Conservation (phyloP, 805 yeast genomes). For the Wickerhamiella galacta region DNA sequence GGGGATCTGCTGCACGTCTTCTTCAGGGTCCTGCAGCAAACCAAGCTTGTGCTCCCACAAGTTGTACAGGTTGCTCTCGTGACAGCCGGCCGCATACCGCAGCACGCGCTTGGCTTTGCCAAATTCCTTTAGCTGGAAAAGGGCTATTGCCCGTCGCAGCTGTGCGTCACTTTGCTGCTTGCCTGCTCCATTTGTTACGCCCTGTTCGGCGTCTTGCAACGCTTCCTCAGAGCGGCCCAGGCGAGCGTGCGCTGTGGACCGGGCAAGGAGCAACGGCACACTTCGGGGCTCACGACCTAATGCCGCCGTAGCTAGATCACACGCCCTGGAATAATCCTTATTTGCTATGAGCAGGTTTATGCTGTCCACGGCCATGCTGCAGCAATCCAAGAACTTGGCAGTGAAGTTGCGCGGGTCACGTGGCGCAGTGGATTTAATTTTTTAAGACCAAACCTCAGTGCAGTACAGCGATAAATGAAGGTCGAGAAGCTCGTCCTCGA, state of each 20-base stretch:
- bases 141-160: conserved; percentile 20
- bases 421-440: no score
- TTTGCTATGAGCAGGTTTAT: no score
- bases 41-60: conserved; percentile 13
- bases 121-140: conserved; percentile 11
- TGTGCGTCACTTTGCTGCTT: conserved; percentile 16
- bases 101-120: conserved; percentile 17
- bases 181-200: conserved; percentile 7
- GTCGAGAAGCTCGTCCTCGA: conserved; percentile 55
- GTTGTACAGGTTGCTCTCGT: conserved; percentile 8
- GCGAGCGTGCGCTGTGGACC: conserved; percentile 12
- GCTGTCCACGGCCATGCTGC: no score
- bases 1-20: conserved; percentile 7
- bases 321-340: no score
- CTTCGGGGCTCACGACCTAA: conserved; percentile 6
- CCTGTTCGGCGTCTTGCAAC: conserved; percentile 16
- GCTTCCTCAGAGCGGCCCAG: conserved; percentile 8
- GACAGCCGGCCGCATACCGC: conserved; percentile 12
- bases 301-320: conserved; percentile 3
- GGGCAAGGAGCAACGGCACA: conserved; percentile 8
- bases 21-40: not conserved
- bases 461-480: not conserved
- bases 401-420: no score
- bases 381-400: no score
- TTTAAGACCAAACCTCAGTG: no score